These are phyloP conservation scores for Panicum hallii DNA, from an alignment of 202 grass and related monocot genomes.

Conservation along the genomic window DNA sequence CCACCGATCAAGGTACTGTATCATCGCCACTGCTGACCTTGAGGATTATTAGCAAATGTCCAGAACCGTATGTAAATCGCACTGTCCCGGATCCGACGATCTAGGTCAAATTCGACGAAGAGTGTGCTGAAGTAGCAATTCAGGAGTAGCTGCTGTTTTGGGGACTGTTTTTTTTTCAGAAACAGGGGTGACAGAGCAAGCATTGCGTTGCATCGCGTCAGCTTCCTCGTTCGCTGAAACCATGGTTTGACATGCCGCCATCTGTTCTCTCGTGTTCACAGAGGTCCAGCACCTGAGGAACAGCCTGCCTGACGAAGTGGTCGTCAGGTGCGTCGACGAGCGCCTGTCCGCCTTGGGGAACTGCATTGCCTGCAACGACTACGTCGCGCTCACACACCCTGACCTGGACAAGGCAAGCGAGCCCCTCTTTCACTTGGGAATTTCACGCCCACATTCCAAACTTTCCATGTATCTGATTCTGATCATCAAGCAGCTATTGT, in stretches of 20 bases:
- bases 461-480: neutral
- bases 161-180: too few relatives aligned
- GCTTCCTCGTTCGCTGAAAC: neutral
- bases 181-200: too few relatives aligned
- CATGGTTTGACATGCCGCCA: neutral
- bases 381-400: conserved; percentile 72
- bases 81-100: neutral
- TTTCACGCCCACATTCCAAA: neutral
- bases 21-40: neutral
- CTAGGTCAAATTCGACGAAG: neutral
- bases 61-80: neutral
- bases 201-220: neutral
- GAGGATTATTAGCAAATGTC: neutral
- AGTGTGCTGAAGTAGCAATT: neutral
- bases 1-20: conserved; percentile 79
- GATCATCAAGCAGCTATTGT: neutral
- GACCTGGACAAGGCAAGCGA: conserved; percentile 65
- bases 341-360: conserved; percentile 71
- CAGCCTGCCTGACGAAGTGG: conserved; percentile 70
- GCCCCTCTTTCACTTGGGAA: neutral
- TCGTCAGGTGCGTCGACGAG: conserved; percentile 65
- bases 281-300: conserved; percentile 69
- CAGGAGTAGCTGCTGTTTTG: neutral
- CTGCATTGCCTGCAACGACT: conserved; percentile 76
- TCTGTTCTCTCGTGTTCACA: neutral